phyloP scores from a whole-genome alignment of 352 stramenopile genomes.

The Phytophthora pinifolia region DNA sequence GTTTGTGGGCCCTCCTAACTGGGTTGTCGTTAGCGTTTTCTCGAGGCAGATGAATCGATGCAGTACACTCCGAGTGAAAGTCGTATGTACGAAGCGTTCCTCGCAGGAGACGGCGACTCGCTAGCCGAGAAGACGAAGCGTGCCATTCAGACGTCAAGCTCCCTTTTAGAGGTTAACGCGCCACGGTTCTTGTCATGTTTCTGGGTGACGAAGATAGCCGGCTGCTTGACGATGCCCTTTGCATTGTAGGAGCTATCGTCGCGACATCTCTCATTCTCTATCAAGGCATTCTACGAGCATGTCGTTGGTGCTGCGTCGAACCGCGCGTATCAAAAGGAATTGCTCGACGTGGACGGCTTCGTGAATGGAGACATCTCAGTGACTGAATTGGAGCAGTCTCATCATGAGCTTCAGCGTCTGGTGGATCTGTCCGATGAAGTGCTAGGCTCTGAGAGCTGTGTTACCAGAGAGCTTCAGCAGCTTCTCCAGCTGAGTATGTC shows the following conservation, averaged over 20 bases:
- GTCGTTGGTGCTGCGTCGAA: conserved; percentile 27
- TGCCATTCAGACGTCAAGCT: conserved; percentile 29
- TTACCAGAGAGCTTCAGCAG: conserved; percentile 22
- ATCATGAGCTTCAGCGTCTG: conserved; percentile 15
- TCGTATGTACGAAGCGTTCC: conserved; percentile 15
- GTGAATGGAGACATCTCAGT: background rate
- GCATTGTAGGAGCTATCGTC: conserved; percentile 34
- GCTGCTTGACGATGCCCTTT: background rate
- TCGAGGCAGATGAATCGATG: conserved; percentile 25
- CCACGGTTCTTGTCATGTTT: background rate
- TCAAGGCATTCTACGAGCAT: conserved; percentile 41
- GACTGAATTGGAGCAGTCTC: conserved; percentile 16
- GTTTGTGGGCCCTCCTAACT: conserved; percentile 5
- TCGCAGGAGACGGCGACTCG: conserved; percentile 9
- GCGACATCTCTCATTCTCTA: conserved; percentile 36
- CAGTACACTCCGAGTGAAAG: conserved; percentile 30
- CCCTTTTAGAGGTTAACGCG: conserved; percentile 33
- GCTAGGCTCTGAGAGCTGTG: conserved; percentile 15
- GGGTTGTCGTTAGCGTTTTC: conserved; percentile 17
- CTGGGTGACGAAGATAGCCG: no score
- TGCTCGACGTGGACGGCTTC: background rate
- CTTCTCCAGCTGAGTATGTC: conserved; percentile 31
- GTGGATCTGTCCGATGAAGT: conserved; percentile 22
- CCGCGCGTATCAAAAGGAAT: conserved; percentile 17
- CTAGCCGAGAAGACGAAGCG: conserved; percentile 22